Evolutionary conservation across 176 grass and related monocot genomes (phyloP).

Genomic region (Musa troglodytarum): DNA sequence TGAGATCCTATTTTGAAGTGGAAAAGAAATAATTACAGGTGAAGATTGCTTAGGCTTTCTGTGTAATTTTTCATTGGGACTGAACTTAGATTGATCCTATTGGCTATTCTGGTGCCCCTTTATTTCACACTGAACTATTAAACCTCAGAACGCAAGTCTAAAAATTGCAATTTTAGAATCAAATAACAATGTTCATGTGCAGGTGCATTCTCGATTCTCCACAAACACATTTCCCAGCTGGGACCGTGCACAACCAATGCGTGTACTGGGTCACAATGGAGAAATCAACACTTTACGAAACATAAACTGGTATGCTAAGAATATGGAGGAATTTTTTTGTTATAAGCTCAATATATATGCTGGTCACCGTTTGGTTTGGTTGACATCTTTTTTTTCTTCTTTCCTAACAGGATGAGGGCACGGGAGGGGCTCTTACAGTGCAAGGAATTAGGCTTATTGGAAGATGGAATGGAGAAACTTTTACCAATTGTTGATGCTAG

Average conservation of each 20-base stretch:
- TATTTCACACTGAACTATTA: background rate
- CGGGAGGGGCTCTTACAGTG: conserved; percentile 83
- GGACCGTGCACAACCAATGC: conserved; percentile 98
- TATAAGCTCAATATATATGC: background rate
- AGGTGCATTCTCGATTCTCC: conserved; percentile 96
- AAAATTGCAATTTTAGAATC: background rate
- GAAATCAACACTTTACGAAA: conserved; percentile 96
- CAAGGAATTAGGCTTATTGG: conserved; percentile 64
- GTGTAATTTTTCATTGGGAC: conserved; percentile 57
- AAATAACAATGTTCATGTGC: conserved; percentile 26
- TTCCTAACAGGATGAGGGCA: conserved; percentile 71
- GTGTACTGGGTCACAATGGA: conserved; percentile 93
- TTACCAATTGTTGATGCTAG: conserved; percentile 92
- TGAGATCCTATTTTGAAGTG: conserved; percentile 54
- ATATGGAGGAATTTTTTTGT: background rate
- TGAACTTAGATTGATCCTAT: background rate
- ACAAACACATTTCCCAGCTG: conserved; percentile 97
- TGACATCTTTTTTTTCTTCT: conserved; percentile 17
- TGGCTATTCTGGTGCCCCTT: conserved; percentile 4
- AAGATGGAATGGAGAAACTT: conserved; percentile 65
- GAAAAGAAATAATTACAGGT: conserved; percentile 56
- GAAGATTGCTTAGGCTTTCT: conserved; percentile 56
- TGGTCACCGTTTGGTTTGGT: background rate
- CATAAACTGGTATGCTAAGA: conserved; percentile 63
- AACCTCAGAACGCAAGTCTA: background rate